Percentiles rank a stretch among this genome's conserved stretches.
Conservation (phyloP, 1,139 yeast genomes). For the Hyphopichia fennica region DNA sequence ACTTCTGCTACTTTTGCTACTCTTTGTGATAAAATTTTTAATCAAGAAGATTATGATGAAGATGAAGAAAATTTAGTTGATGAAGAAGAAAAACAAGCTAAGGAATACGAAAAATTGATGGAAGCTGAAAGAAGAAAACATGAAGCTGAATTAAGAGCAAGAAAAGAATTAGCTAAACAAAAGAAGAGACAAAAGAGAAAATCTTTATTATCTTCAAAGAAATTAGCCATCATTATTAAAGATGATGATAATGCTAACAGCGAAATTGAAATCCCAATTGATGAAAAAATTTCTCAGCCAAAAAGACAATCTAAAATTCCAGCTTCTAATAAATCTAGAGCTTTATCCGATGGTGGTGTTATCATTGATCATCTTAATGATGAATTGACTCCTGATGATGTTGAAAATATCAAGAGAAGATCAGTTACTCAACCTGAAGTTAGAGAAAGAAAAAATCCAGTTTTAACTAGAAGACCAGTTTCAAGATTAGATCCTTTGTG, state of each 20-base stretch:
- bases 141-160: conserved; percentile 46
- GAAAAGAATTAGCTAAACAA: conserved; percentile 48
- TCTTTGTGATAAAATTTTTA: conserved; percentile 72
- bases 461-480: conserved; percentile 58
- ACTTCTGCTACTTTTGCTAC: conserved; percentile 78
- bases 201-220: conserved; percentile 42
- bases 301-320: conserved; percentile 35
- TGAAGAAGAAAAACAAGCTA: conserved; percentile 51
- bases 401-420: conserved; percentile 46
- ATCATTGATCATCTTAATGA: conserved; percentile 17
- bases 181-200: conserved; percentile 45
- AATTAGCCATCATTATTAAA: conserved; percentile 39
- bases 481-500: conserved; percentile 69
- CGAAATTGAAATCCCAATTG: conserved; percentile 29
- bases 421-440: conserved; percentile 48
- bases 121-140: conserved; percentile 52
- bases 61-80: conserved; percentile 54
- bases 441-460: conserved; percentile 40
- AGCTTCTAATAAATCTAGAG: conserved; percentile 22
- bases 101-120: conserved; percentile 49
- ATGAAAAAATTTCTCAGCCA: conserved; percentile 31
- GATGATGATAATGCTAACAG: conserved; percentile 29
- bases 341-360: conserved; percentile 38
- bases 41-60: conserved; percentile 54
- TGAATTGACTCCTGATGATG: conserved; percentile 39